Evolutionary conservation across 176 grass and related monocot species (phyloP), one percentile per base, ranked within the genome.

Genomic region (Carex kokanica): DNA sequence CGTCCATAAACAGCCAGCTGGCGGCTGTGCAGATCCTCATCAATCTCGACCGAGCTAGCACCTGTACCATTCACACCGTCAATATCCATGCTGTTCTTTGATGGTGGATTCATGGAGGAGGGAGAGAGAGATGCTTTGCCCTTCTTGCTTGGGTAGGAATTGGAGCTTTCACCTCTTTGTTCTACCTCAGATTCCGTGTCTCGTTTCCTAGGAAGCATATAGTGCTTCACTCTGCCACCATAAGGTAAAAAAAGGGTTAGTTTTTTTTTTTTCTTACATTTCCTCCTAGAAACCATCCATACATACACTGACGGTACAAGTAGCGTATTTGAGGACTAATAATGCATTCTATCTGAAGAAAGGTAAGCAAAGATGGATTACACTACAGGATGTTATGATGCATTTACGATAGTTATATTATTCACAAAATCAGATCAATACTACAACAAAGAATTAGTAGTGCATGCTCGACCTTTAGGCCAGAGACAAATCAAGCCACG

Each of bases 21-120:
- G 71, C 94, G 88, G 67, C 91, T 97, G 81, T 97, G 94, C 29
- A 97, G 91, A 83, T 97, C 91, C 91, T 97, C 94, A 83, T 97
- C 94, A 57, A 97, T 97, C 55, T 92, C 86, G 1, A 82, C 20
- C 7, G 47, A 65, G 25, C 20, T 82, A 38, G 54, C 59, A 64
- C n/a, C 57, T 16, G 80, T 0, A 53, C 80, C 80, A 65, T 82
- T 82, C 7, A 32, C n/a, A 51, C 7, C 11, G 8, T 82, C 60
- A 23, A 82, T 36, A 17, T 82, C 61, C 61, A 82, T 68, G 15
- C 14, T 52, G 61, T 52, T 82, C 21, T 82, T 82, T 66, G 80
- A 82, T 43, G 70, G 60, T 34, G 71, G 65, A 57, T 60, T 56
- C 17, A 79, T 73, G 56, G 68, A 84, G n/a, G 18, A 79, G 24